phyloP scores from a whole-genome alignment of 768 basidiomycete species.

The Erythrobasidium yunnanense region DNA sequence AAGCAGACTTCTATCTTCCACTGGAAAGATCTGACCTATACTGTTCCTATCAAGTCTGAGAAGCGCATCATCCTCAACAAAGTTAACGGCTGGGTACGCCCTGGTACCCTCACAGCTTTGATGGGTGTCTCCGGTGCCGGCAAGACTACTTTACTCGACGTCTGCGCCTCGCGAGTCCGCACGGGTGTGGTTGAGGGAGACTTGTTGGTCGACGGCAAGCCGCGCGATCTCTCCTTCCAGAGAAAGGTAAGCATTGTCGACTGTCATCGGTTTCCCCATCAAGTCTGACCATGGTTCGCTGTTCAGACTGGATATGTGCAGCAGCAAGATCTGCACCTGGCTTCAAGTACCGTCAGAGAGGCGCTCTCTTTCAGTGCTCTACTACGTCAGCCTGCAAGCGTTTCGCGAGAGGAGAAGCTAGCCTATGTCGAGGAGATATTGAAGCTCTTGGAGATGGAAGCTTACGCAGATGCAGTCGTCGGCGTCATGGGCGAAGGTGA shows the following conservation, averaged over 20 bases:
- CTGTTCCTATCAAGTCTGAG: background rate
- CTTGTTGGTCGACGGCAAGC: slow-evolving; percentile 45
- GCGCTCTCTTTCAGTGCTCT: slow-evolving; percentile 44
- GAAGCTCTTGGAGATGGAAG: slow-evolving; percentile 44
- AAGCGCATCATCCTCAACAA: slow-evolving; percentile 31
- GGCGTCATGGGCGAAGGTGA: slow-evolving; percentile 45
- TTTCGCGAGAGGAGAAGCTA: slow-evolving; percentile 42
- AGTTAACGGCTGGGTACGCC: slow-evolving; percentile 38
- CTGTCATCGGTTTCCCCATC: too few species aligned
- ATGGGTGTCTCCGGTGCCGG: slow-evolving; percentile 48
- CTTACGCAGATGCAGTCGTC: slow-evolving; percentile 46
- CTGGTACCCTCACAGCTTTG: slow-evolving; percentile 43
- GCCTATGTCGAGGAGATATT: slow-evolving; percentile 45
- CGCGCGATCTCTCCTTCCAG: slow-evolving; percentile 45
- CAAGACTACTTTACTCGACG: slow-evolving; percentile 35
- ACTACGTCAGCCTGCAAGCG: slow-evolving; percentile 43
- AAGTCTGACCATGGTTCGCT: too few species aligned
- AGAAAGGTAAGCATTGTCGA: too few species aligned
- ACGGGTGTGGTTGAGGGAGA: slow-evolving; percentile 47
- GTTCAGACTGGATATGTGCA: slow-evolving; percentile 40
- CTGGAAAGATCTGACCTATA: slow-evolving; percentile 41
- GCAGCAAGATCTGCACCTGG: slow-evolving; percentile 42
- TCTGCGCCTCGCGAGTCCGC: slow-evolving; percentile 39
- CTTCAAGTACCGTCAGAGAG: slow-evolving; percentile 45
- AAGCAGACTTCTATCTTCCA: slow-evolving; percentile 41